A percentile compares a stretch with the other conserved stretches of the same genome.
Evolutionary conservation across 148 eudicot genomes (phyloP).

Genomic region (Fagopyrum homotropicum): DNA sequence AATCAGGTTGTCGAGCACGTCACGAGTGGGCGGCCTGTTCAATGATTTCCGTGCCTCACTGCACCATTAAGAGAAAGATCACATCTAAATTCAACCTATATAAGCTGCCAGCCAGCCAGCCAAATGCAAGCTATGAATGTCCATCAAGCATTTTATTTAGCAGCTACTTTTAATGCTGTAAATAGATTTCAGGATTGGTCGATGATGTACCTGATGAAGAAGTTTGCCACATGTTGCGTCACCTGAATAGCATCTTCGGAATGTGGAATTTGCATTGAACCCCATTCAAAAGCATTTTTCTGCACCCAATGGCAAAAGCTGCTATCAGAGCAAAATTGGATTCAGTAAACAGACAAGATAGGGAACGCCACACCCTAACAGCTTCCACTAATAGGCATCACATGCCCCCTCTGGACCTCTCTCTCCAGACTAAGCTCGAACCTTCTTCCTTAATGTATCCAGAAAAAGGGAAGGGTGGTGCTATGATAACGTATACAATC

Average conservation of each 20-base stretch:
- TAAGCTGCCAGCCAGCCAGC: neutral
- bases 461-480: neutral
- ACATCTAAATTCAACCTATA: neutral
- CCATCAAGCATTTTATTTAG: constrained; percentile 1
- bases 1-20: constrained; percentile 74
- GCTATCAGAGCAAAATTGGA: too few species aligned
- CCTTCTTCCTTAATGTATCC: neutral
- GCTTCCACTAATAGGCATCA: too few species aligned
- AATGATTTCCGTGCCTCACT: constrained; percentile 95
- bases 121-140: neutral
- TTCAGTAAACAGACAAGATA: too few species aligned
- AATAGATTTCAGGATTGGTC: neutral
- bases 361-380: too few species aligned
- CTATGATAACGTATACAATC: too few species aligned
- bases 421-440: too few species aligned
- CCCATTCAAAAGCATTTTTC: constrained; percentile 99
- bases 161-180: neutral
- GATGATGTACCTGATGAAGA: constrained; percentile 41
- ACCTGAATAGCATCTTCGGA: constrained; percentile 96
- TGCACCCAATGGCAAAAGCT: constrained; percentile 19
- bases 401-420: too few species aligned
- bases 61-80: constrained; percentile 21
- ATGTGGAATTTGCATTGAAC: constrained; percentile 78
- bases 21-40: constrained; percentile 49
- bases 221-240: constrained; percentile 84